Conservation (phyloP, 2,329 filamentous ascomycete species). For the Diaporthe humulicola region DNA sequence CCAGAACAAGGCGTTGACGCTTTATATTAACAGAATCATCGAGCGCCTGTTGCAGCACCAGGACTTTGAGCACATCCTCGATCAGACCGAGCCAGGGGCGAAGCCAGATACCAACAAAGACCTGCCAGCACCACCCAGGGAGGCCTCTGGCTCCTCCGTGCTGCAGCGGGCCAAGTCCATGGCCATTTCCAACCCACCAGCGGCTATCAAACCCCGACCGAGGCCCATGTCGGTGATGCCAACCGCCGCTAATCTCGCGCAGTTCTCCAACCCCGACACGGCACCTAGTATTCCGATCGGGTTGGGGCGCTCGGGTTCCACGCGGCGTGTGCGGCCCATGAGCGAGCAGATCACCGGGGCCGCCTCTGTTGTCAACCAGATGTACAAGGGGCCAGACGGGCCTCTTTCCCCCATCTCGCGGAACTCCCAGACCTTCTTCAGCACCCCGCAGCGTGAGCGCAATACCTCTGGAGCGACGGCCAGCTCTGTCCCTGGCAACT, state of each 20-base stretch:
- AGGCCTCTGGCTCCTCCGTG: constrained; percentile 63
- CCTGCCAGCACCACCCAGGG: constrained; percentile 79
- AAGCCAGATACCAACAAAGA: constrained; percentile 79
- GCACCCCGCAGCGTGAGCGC: constrained; percentile 47
- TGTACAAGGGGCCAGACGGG: constrained; percentile 83
- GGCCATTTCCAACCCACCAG: constrained; percentile 57
- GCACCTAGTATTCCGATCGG: constrained; percentile 82
- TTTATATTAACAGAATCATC: constrained; percentile 99
- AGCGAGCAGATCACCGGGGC: constrained; percentile 74
- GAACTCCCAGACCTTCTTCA: constrained; percentile 76
- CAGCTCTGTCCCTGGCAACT: constrained; percentile 67
- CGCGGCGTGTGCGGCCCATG: constrained; percentile 65
- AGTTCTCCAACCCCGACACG: constrained; percentile 72
- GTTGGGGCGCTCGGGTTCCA: constrained; percentile 67
- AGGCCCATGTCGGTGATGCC: constrained; percentile 71
- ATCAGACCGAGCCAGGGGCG: constrained; percentile 76
- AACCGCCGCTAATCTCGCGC: constrained; percentile 54
- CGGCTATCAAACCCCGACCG: constrained; percentile 58
- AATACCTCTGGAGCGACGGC: constrained; percentile 62
- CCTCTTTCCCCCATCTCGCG: constrained; percentile 72
- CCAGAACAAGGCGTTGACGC: constrained; percentile 95
- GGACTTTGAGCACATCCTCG: constrained; percentile 93
- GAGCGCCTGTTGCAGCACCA: constrained; percentile 93
- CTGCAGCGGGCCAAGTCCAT: constrained; percentile 74
- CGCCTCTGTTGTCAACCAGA: constrained; percentile 85